Percentiles rank a stretch among this genome's conserved stretches.
phyloP scores from a whole-genome alignment of 495 filamentous ascomycete species.

The Gamarada debralockiae region DNA sequence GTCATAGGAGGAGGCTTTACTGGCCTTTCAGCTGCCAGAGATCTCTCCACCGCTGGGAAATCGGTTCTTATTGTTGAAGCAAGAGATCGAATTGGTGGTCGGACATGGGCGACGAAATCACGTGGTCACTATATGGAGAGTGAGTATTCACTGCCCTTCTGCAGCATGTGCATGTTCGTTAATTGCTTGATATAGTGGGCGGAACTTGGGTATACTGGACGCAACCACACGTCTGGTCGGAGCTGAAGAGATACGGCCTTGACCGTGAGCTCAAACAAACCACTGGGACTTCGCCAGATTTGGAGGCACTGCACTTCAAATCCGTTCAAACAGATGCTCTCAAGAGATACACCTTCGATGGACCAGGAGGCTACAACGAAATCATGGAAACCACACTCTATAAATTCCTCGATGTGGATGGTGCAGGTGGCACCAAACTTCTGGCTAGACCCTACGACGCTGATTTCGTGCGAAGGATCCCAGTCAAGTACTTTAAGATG shows the following conservation, averaged over 20 bases:
- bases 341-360: not conserved
- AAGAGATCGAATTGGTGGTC: not conserved
- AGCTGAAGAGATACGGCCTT: slow-evolving; percentile 25
- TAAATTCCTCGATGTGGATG: slow-evolving; percentile 9
- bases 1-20: not conserved
- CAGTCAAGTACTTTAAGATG: too few species aligned
- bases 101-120: slow-evolving; percentile 23
- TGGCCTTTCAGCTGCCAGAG: not conserved
- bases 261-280: slow-evolving; percentile 13
- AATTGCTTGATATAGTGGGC: slow-evolving; percentile 18
- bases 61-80: not conserved
- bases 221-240: slow-evolving; percentile 24
- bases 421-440: not conserved
- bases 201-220: slow-evolving; percentile 31
- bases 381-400: not conserved
- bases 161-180: too few species aligned
- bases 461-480: too few species aligned
- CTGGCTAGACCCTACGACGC: not conserved
- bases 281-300: not conserved
- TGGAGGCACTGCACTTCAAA: not conserved
- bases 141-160: too few species aligned
- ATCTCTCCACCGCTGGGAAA: not conserved
- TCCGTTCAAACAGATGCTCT: not conserved
- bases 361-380: not conserved
- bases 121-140: slow-evolving; percentile 25